These are phyloP conservation scores for Debaryomyces udenii DNA, from an alignment of 1,139 yeast species.

Conservation along the genomic window DNA sequence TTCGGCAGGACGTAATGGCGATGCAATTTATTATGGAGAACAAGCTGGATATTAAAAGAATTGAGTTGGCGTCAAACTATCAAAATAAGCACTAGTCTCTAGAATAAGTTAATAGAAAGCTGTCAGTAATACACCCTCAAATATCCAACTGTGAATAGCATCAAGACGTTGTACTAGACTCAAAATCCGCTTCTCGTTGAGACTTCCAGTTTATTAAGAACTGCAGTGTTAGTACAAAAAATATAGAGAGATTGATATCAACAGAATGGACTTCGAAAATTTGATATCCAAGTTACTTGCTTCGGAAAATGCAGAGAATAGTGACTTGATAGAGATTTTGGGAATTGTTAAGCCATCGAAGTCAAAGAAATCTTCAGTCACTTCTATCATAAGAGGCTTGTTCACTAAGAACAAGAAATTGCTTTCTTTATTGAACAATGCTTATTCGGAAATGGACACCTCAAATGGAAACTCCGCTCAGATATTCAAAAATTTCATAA, in stretches of 20 bases:
- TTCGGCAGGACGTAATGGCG: not conserved
- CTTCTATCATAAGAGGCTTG: conserved; percentile 44
- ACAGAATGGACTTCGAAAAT: not conserved
- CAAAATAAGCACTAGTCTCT: not conserved
- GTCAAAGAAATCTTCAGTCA: conserved; percentile 28
- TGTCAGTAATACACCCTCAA: too few species aligned
- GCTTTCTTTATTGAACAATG: conserved; percentile 25
- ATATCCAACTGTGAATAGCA: too few species aligned
- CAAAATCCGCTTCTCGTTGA: too few species aligned
- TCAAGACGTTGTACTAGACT: too few species aligned
- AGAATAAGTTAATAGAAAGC: too few species aligned
- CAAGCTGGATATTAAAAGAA: not conserved
- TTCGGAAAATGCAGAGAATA: conserved; percentile 33
- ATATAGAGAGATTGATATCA: too few species aligned
- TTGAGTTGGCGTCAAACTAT: not conserved
- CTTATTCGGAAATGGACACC: conserved; percentile 19
- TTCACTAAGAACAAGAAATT: conserved; percentile 44
- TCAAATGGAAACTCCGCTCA: conserved; percentile 26
- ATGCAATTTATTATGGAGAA: not conserved
- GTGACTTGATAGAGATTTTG: conserved; percentile 38
- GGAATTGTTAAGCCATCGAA: conserved; percentile 38
- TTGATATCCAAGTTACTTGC: conserved; percentile 17
- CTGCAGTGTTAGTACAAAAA: too few species aligned
- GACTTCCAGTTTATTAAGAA: too few species aligned
- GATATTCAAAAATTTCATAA: conserved; percentile 39